Conservation (phyloP, 495 filamentous ascomycete species). For the Elaphomyces granulatus region DNA sequence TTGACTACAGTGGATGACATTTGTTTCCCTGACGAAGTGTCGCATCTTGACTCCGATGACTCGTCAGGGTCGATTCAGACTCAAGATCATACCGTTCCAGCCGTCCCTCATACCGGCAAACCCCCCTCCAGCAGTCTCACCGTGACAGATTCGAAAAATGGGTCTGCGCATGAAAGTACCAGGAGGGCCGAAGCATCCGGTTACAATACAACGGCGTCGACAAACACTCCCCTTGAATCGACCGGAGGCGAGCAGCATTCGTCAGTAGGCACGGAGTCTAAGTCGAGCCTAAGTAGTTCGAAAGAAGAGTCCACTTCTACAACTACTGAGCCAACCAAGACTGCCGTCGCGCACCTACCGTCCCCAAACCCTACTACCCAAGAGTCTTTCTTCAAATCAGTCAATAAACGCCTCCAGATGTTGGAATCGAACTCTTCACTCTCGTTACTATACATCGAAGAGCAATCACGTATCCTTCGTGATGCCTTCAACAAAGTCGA, state of each 20-base stretch:
- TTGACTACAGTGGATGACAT: background rate
- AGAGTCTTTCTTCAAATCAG: slow-evolving; percentile 94
- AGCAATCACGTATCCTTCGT: slow-evolving; percentile 81
- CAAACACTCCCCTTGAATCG: slow-evolving; percentile 4
- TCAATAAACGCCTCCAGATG: slow-evolving; percentile 79
- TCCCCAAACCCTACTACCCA: slow-evolving; percentile 69
- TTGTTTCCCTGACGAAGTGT: background rate
- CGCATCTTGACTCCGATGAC: background rate
- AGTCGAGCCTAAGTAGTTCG: slow-evolving; percentile 6
- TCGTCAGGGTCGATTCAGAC: background rate
- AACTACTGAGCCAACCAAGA: slow-evolving; percentile 28
- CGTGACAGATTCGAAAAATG: background rate
- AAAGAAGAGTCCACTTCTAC: slow-evolving; percentile 22
- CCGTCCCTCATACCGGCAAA: background rate
- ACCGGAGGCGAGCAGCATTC: slow-evolving; percentile 15
- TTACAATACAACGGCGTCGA: slow-evolving; percentile 11
- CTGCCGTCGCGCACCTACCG: slow-evolving; percentile 40
- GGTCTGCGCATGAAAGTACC: background rate
- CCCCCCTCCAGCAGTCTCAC: background rate
- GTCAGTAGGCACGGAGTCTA: slow-evolving; percentile 14
- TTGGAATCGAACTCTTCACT: slow-evolving; percentile 88
- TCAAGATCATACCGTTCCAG: background rate
- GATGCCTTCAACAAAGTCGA: slow-evolving; percentile 87
- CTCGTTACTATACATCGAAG: slow-evolving; percentile 91
- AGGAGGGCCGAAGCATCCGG: background rate